Base-by-base conservation (phyloP, 129 eudicot genomes). In the Centaurea solstitialis region DNA sequence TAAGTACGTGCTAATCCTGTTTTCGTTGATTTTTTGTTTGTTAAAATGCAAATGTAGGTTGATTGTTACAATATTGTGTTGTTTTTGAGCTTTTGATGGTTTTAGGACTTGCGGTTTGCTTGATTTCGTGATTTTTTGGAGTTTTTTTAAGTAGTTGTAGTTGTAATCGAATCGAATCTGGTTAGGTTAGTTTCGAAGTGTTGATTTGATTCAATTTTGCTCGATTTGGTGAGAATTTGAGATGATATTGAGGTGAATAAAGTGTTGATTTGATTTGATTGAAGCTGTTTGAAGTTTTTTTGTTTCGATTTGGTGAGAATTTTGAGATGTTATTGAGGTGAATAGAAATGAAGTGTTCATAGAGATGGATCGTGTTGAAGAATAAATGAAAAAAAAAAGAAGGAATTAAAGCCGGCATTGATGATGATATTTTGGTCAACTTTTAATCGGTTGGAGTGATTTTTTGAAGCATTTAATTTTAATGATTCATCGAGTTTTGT, bases 381-480 rank as follows among this genome's bases (percentile, higher is more conserved):
- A 68, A 21, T 68, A 9, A 8, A 67, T 73, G 30, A 26, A 26
- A 72, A 18, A 61, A 68, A 26, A 26, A 72, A 18, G 39, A 68
- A 37, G 18, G 6, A 8, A 67, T 74, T 67, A 4, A 81, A 65
- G 85, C 22, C 70, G 70, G 80, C 69, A 57, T 74, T 81, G 21
- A 81, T 67, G 80, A 75, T 67, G 38, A 37, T 45, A 22, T 68
- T 74, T 75, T 74, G 80, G 85, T 75, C 85, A 75, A 81, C 80
- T 75, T 75, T 68, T 45, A n/a, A 40, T 65, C 33, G 75, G 70
- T 20, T 61, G 61, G 28, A 83, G 70, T 41, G 64, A 83, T 59
- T 83, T 76, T 59, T 83, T 76, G 28, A 79, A 13, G 62, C 4
- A 50, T 75, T 75, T 68, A 82, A 37, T 71, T 7, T 7, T 57